Conservation (phyloP, 768 basidiomycete genomes). For the Suillus plorans region DNA sequence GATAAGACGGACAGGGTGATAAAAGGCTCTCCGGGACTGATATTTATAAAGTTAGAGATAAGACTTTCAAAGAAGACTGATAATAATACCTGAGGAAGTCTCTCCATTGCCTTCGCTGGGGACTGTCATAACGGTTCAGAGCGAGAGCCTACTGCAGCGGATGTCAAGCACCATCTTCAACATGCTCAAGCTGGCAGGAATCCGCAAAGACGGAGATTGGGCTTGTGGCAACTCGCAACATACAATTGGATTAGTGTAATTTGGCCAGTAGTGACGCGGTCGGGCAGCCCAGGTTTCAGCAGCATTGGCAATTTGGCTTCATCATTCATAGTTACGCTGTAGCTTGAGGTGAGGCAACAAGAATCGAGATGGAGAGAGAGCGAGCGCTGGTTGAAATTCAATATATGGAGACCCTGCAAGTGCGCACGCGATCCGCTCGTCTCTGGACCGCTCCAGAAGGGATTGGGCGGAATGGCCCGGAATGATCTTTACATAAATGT, state of each 20-base stretch:
- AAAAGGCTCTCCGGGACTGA: neutral
- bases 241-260: neutral
- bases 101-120: neutral
- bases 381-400: neutral
- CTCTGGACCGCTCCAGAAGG: neutral
- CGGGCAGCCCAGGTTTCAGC: neutral
- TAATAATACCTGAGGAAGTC: neutral
- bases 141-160: neutral
- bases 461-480: neutral
- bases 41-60: slow-evolving; percentile 3
- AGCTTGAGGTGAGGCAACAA: neutral
- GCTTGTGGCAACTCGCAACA: neutral
- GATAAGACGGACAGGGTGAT: neutral
- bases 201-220: neutral
- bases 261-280: neutral
- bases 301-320: neutral
- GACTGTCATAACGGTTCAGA: neutral
- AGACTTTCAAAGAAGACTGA: neutral
- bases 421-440: neutral
- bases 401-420: neutral
- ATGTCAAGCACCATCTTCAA: neutral
- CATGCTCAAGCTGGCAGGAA: neutral
- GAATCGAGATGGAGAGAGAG: neutral
- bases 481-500: too few species aligned
- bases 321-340: neutral